Evolutionary conservation across 1,139 yeast species (phyloP), one percentile per base, ranked within the genome.

Genomic region (Pichia sp.): DNA sequence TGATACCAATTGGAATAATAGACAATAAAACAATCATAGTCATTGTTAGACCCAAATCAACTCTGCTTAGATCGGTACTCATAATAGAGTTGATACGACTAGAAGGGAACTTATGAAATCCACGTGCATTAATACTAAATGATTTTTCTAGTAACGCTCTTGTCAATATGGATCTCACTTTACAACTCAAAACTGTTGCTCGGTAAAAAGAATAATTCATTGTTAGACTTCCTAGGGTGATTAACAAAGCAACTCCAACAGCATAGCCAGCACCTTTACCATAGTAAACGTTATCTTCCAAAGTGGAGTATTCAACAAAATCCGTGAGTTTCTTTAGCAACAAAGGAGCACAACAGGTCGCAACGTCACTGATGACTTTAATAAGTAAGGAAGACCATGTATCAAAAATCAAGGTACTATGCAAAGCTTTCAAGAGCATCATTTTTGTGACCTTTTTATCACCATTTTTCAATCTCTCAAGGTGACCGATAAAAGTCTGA

Each of bases 11-110:
- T 0, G 86, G 79, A 14, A 83, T 73, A 0, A 90, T 86, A 43
- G 46, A 50, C 2, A 30, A n/a, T 4, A 53, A 8, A 16, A 41
- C 29, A 64, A 86, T 81, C 5, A 83, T 75, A 58, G 84, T 41
- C 84, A 80, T 56, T 6, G 85, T 81, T 47, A 83, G 65, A 6
- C 92, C 91, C 65, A 86, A 79, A 65, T 88, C 95, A 43, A 88
- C 76, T 66, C 96, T 79, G 42, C 88, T 79, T 55, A 89, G 75
- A 67, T 89, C 96, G 0, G 95, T 84, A 14, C 91, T 83, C 73
- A 89, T 79, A 63, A 88, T 71, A 9, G 88, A 83, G 3, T 92
- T 86, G 55, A 89, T 76, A 61, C 80, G 82, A 60, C 93, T 88
- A 24, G 78, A 73, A 0, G 93, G 81, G 65, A 73, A 88, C 54